Conservation (phyloP, 1,284 basidiomycete species). For the Melampsora americana region DNA sequence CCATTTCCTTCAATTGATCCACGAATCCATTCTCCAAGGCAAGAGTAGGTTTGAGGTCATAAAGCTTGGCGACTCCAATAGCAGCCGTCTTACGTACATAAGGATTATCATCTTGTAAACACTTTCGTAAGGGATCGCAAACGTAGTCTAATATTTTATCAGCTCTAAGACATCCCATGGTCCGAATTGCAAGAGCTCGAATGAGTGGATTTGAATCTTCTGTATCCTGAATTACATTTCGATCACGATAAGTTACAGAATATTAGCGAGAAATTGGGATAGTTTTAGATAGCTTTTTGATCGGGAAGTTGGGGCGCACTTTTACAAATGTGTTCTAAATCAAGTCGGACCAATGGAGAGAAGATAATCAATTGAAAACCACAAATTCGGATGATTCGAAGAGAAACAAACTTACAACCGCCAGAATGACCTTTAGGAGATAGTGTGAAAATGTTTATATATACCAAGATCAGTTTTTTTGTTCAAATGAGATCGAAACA, state of each 20-base stretch:
- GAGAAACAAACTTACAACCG: slow-evolving; percentile 21
- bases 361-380: not conserved
- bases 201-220: slow-evolving; percentile 87
- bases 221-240: slow-evolving; percentile 66
- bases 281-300: not conserved
- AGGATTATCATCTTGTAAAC: slow-evolving; percentile 83
- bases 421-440: slow-evolving; percentile 39
- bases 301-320: slow-evolving; percentile 51
- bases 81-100: slow-evolving; percentile 94
- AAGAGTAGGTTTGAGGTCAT: slow-evolving; percentile 73
- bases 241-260: not conserved
- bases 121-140: slow-evolving; percentile 78
- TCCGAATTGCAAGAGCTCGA: slow-evolving; percentile 84
- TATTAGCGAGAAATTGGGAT: not conserved
- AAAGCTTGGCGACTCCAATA: slow-evolving; percentile 84
- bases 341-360: not conserved
- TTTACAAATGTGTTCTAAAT: slow-evolving; percentile 82
- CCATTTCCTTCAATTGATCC: slow-evolving; percentile 75
- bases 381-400: not conserved
- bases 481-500: slow-evolving; percentile 56
- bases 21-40: slow-evolving; percentile 82
- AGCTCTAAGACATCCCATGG: slow-evolving; percentile 91
- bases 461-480: slow-evolving; percentile 11
- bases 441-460: not conserved
- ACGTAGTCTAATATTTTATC: slow-evolving; percentile 74